These are phyloP conservation scores for Santalum album DNA, from an alignment of 164 flowering plant species.

Conservation along the genomic window DNA sequence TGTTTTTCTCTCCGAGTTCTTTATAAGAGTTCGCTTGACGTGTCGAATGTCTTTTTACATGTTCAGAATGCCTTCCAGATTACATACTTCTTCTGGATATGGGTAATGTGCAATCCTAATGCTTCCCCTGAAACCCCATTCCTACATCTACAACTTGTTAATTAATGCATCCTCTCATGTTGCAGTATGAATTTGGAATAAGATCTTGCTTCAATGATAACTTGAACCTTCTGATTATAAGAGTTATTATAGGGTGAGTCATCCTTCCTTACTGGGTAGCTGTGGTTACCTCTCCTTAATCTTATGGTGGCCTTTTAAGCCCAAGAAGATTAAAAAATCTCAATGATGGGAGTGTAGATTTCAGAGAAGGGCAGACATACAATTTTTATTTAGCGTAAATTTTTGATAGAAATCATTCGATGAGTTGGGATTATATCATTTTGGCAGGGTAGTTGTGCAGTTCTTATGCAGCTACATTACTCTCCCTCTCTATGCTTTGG, in stretches of 20 bases:
- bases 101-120: constrained; percentile 43
- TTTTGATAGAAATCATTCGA: background rate
- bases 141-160: background rate
- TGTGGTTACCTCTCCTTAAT: too few relatives aligned
- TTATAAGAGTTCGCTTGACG: background rate
- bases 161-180: background rate
- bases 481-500: constrained; percentile 91
- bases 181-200: constrained; percentile 62
- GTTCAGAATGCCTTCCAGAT: constrained; percentile 94
- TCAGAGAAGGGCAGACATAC: background rate
- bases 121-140: background rate
- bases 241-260: constrained; percentile 73
- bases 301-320: background rate
- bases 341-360: background rate
- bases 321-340: background rate
- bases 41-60: constrained; percentile 3
- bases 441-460: constrained; percentile 58
- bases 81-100: constrained; percentile 87
- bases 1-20: too few relatives aligned
- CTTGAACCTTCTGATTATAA: constrained; percentile 27
- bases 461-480: constrained; percentile 87
- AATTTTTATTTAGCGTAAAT: background rate
- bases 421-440: background rate
- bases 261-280: too few relatives aligned
- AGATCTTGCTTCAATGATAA: constrained; percentile 45